Evolutionary conservation across 495 filamentous ascomycete species (phyloP).

Genomic region (Aspergillus biplanus): DNA sequence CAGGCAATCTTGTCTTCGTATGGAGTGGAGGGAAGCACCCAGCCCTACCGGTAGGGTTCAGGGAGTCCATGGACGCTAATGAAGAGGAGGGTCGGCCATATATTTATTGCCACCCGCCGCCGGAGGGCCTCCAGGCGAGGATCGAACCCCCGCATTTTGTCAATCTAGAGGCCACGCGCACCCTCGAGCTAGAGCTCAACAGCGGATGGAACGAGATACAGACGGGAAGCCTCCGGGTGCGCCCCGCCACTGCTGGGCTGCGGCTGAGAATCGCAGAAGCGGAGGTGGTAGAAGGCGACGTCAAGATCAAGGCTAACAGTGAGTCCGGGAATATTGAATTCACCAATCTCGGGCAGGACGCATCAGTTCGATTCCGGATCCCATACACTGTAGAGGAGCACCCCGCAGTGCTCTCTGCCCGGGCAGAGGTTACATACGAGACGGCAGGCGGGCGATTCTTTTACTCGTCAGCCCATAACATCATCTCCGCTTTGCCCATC

Average conservation of each 20-base stretch:
- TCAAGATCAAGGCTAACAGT: slow-evolving; percentile 57
- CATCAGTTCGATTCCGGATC: slow-evolving; percentile 61
- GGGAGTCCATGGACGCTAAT: slow-evolving; percentile 45
- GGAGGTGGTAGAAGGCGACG: slow-evolving; percentile 56
- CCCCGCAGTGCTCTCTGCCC: slow-evolving; percentile 69
- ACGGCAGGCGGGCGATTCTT: slow-evolving; percentile 74
- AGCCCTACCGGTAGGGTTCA: slow-evolving; percentile 40
- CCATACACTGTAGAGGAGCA: slow-evolving; percentile 88
- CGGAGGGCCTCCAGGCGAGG: slow-evolving; percentile 52
- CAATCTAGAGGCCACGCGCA: slow-evolving; percentile 75
- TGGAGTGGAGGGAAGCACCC: slow-evolving; percentile 37
- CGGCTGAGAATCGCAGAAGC: slow-evolving; percentile 77
- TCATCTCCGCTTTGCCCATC: slow-evolving; percentile 75
- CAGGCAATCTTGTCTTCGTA: slow-evolving; percentile 69
- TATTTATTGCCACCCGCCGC: slow-evolving; percentile 55
- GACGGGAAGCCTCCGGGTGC: slow-evolving; percentile 69
- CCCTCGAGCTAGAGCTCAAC: slow-evolving; percentile 71
- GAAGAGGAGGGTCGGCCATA: slow-evolving; percentile 43
- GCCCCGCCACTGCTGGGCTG: slow-evolving; percentile 84
- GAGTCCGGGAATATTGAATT: slow-evolving; percentile 73
- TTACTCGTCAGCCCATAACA: slow-evolving; percentile 63
- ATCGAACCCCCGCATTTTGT: slow-evolving; percentile 52
- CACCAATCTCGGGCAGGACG: slow-evolving; percentile 50
- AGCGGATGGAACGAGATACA: slow-evolving; percentile 79
- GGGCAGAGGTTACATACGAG: slow-evolving; percentile 75